Percentiles rank a stretch among this genome's conserved stretches.
These are phyloP conservation scores for Aspergillus chevalieri DNA, from an alignment of 2,329 filamentous ascomycete species.

Conservation along the genomic window DNA sequence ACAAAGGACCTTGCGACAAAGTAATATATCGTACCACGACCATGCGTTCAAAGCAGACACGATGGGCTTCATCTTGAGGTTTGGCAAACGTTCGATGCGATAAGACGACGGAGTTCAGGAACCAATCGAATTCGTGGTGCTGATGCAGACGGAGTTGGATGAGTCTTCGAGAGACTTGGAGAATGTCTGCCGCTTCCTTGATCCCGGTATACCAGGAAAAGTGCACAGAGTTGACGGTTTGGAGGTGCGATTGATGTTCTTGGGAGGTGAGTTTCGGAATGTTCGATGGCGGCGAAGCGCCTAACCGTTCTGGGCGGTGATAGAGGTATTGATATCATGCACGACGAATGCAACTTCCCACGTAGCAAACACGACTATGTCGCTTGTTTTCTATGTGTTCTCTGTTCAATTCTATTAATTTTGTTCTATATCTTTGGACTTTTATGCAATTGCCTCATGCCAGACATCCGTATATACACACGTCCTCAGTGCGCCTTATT, in stretches of 20 bases:
- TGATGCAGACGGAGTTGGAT: neutral
- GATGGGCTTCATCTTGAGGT: slow-evolving; percentile 79
- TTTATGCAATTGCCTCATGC: no score
- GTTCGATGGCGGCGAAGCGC: slow-evolving; percentile 5
- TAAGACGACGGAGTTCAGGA: neutral
- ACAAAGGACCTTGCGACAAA: neutral
- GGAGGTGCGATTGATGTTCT: neutral
- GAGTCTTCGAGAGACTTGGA: neutral
- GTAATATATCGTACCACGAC: slow-evolving; percentile 64
- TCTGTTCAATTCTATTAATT: neutral
- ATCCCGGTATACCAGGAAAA: neutral
- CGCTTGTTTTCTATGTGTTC: neutral
- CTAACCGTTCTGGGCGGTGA: slow-evolving; percentile 19
- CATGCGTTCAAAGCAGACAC: slow-evolving; percentile 89
- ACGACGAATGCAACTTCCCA: neutral
- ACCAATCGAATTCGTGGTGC: neutral
- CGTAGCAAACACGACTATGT: neutral
- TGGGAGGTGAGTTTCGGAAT: neutral
- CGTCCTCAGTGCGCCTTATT: slow-evolving; percentile 48
- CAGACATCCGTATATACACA: neutral
- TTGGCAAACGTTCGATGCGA: neutral
- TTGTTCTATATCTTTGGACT: neutral
- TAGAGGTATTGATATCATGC: neutral
- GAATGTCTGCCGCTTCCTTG: neutral
- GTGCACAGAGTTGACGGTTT: slow-evolving; percentile 11